Base-by-base conservation (phyloP, 169 alveolate species). In the Cystoisospora suis region DNA sequence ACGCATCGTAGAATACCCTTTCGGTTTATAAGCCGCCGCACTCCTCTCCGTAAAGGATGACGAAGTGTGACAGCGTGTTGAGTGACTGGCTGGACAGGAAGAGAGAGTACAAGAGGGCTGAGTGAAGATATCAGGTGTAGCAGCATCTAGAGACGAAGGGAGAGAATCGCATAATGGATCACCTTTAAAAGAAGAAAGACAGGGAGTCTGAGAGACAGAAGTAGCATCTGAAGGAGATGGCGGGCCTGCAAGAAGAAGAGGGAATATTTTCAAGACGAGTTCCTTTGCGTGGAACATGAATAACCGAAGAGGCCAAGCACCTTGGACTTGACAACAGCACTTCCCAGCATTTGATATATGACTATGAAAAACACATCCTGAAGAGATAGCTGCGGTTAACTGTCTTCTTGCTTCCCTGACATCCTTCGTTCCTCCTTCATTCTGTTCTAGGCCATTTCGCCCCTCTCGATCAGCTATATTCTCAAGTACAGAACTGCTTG, bases 301-400 rank as follows among this genome's bases (percentile, higher is more conserved):
- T 29, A 72, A 40, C 6, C 83, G 49, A 3, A 72, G 83, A 1
- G 83, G 83, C 83, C 83, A 72, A 32, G 53, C 58, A n/a, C 42
- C 34, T 32, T 72, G 83, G 38, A 72, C 0, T 32, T 72, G 83
- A 56, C 83, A 72, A 56, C 83, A 72, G 83, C 83, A 72, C 83
- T 32, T 12, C 83, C 42, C 27, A 38, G 32, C 53, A 4, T n/a
- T 15, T 17, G 42, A 29, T 2, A 72, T 53, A 38, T 72, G 58
- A 38, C 83, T 72, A 38, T 72, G 83, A 27, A 72, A 72, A 56
- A 72, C 47, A 56, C 83, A n/a, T 1, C 83, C 83, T 12, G n/a
- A n/a, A n/a, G n/a, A n/a, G n/a, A n/a, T n/a, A n/a, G n/a, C n/a
- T n/a, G n/a, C n/a, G n/a, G n/a, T n/a, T n/a, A n/a, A n/a, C n/a